phyloP scores from a whole-genome alignment of 768 basidiomycete genomes.

The Fomitopsis pulvina region DNA sequence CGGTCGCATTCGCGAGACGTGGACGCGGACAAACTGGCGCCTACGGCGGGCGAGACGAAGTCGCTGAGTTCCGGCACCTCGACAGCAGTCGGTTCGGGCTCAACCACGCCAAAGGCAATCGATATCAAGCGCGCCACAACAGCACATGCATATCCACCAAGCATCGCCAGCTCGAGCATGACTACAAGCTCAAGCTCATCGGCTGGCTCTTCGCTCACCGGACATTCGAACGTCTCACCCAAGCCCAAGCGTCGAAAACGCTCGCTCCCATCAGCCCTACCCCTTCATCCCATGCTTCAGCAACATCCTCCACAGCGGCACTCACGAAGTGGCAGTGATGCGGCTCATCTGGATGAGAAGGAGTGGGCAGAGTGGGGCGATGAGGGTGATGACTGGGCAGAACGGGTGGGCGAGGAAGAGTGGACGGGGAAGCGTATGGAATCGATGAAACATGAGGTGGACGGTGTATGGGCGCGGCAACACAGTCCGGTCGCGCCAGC shows the following conservation, averaged over 20 bases:
- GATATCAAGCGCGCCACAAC: constrained; percentile 14
- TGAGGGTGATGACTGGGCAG: constrained; percentile 43
- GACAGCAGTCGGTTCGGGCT: constrained; percentile 22
- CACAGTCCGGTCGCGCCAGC: neutral
- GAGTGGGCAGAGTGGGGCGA: constrained; percentile 43
- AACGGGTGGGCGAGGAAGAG: constrained; percentile 40
- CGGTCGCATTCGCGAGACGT: constrained; percentile 26
- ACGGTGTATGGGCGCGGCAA: constrained; percentile 20
- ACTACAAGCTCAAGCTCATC: neutral
- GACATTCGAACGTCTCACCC: neutral
- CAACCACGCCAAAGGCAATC: constrained; percentile 19
- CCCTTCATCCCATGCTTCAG: neutral
- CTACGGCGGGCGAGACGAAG: constrained; percentile 33
- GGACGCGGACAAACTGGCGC: constrained; percentile 9
- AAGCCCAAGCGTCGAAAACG: neutral
- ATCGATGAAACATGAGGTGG: constrained; percentile 29
- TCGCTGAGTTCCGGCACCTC: constrained; percentile 29
- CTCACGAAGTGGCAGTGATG: neutral
- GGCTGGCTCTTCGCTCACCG: neutral
- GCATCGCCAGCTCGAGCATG: constrained; percentile 25
- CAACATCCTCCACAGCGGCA: neutral
- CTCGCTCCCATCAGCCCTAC: neutral
- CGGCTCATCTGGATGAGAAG: constrained; percentile 10
- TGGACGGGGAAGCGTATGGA: constrained; percentile 36
- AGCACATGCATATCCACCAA: constrained; percentile 61